These are phyloP conservation scores for Myxozyma lipomycoides DNA, from an alignment of 805 yeast genomes.

Conservation along the genomic window DNA sequence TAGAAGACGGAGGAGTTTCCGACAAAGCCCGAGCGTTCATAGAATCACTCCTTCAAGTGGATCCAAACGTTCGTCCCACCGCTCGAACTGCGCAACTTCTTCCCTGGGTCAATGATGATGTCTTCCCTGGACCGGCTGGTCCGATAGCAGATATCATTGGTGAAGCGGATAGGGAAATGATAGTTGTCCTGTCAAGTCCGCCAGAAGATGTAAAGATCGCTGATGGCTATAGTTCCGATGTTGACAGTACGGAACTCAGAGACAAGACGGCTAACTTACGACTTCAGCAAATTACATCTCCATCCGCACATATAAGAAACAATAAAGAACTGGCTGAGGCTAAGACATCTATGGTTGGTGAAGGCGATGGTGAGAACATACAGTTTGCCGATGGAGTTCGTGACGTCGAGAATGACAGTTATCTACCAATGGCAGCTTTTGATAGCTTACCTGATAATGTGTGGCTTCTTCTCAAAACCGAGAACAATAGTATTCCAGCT, in stretches of 20 bases:
- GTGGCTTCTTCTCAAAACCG: constrained; percentile 57
- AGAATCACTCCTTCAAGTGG: constrained; percentile 64
- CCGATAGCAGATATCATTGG: neutral
- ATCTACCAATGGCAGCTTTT: neutral
- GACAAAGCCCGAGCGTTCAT: constrained; percentile 69
- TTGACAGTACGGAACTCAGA: neutral
- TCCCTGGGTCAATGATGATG: constrained; percentile 62
- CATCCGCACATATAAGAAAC: neutral
- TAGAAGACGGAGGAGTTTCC: constrained; percentile 63
- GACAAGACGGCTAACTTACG: neutral
- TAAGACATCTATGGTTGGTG: neutral
- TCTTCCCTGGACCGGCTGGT: neutral
- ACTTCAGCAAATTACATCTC: neutral
- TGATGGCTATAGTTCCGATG: neutral
- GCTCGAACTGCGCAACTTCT: constrained; percentile 75
- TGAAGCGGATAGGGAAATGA: neutral
- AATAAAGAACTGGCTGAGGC: neutral
- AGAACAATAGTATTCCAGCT: constrained; percentile 45
- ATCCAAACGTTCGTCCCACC: constrained; percentile 66
- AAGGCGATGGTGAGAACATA: neutral
- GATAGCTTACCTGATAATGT: constrained; percentile 50
- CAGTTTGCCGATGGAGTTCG: constrained; percentile 24
- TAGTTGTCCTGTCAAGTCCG: neutral
- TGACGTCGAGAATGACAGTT: constrained; percentile 25
- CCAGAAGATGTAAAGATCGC: neutral